Percentiles rank a stretch among this genome's conserved stretches.
phyloP scores from a whole-genome alignment of 768 basidiomycete genomes.

The Tulasnella sp. region DNA sequence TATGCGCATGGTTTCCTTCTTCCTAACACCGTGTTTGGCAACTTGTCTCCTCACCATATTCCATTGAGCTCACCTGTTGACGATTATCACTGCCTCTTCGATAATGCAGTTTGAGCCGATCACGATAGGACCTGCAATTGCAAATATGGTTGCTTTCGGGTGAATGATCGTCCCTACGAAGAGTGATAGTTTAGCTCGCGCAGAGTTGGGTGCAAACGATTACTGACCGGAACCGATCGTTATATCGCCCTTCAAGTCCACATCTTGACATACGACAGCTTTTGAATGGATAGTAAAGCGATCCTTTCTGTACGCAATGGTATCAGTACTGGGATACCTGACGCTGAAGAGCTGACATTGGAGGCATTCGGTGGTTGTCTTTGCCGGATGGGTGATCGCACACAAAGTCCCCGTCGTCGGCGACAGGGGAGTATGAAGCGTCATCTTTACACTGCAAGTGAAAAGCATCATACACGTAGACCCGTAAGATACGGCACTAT shows the following conservation, averaged over 20 bases:
- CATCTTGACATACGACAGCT: slow-evolving; percentile 84
- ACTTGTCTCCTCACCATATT: neutral
- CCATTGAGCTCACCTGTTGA: slow-evolving; percentile 49
- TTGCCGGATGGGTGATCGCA: neutral
- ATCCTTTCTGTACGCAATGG: slow-evolving; percentile 46
- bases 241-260: slow-evolving; percentile 87
- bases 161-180: slow-evolving; percentile 65
- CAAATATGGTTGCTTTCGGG: slow-evolving; percentile 88
- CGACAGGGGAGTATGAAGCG: too few species aligned
- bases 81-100: slow-evolving; percentile 81
- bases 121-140: slow-evolving; percentile 79
- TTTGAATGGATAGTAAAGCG: slow-evolving; percentile 84
- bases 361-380: neutral
- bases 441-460: neutral
- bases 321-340: too few species aligned
- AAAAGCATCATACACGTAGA: neutral
- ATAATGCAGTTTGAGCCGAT: slow-evolving; percentile 82
- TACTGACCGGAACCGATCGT: slow-evolving; percentile 69
- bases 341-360: neutral
- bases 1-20: slow-evolving; percentile 79
- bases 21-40: slow-evolving; percentile 30
- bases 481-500: too few species aligned
- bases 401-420: too few species aligned
- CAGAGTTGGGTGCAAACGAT: neutral
- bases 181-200: neutral